phyloP scores from a whole-genome alignment of 306 rosid genomes.

The Mimosa bimucronata region DNA sequence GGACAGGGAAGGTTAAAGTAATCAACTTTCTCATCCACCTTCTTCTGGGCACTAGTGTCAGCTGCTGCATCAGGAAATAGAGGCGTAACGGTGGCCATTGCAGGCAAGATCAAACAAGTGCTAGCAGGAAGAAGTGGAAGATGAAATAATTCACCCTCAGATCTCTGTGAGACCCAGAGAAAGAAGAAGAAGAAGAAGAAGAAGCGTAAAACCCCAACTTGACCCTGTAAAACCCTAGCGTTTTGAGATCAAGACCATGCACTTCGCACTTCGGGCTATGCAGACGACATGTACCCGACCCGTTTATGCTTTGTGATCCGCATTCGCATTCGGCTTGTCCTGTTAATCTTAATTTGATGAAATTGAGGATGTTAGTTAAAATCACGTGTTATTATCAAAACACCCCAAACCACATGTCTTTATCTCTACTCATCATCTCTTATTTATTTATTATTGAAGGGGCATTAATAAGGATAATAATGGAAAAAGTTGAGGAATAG shows the following conservation, averaged over 20 bases:
- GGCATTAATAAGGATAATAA: no score
- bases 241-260: neutral
- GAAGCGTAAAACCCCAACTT: no score
- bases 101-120: neutral
- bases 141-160: neutral
- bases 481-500: no score
- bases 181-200: neutral
- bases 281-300: neutral
- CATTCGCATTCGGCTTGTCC: no score
- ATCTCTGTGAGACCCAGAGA: neutral
- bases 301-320: no score
- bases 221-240: conserved; percentile 36
- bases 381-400: no score
- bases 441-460: no score
- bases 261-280: neutral
- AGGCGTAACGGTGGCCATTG: conserved; percentile 51
- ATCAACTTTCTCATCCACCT: conserved; percentile 61
- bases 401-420: no score
- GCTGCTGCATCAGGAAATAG: conserved; percentile 19
- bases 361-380: no score
- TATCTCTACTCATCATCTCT: no score
- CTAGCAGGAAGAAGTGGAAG: neutral
- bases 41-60: conserved; percentile 12
- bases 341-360: no score
- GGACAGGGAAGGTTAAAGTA: conserved; percentile 89